These are phyloP conservation scores for Gossypium herbaceum DNA, from an alignment of 345 rosid species.

Conservation along the genomic window DNA sequence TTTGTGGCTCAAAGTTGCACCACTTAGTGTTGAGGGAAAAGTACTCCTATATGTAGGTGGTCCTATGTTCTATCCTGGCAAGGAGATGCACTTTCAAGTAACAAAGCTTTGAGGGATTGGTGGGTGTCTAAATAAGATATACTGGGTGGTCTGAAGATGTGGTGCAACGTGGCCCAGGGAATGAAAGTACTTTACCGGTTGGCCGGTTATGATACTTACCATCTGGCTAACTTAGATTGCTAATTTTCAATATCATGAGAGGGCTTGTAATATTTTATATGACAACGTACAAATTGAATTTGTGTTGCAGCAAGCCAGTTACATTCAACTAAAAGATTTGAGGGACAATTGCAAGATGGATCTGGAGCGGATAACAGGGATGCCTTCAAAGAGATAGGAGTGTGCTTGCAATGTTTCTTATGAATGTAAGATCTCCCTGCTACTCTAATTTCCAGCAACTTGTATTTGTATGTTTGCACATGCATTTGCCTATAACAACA, in stretches of 20 bases:
- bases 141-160: neutral
- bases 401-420: slow-evolving; percentile 18
- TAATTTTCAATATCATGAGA: neutral
- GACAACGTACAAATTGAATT: slow-evolving; percentile 8
- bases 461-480: slow-evolving; percentile 21
- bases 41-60: neutral
- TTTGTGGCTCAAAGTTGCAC: neutral
- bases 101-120: neutral
- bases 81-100: neutral
- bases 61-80: neutral
- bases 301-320: slow-evolving; percentile 54
- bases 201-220: neutral
- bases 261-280: neutral
- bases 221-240: neutral
- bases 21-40: neutral
- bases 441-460: neutral
- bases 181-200: neutral
- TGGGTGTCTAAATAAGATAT: neutral
- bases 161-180: neutral
- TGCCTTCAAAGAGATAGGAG: slow-evolving; percentile 40
- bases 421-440: slow-evolving; percentile 20
- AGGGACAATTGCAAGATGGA: slow-evolving; percentile 74
- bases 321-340: slow-evolving; percentile 46
- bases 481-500: slow-evolving; percentile 6
- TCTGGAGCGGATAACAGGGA: slow-evolving; percentile 42